Conservation (phyloP, 1,284 basidiomycete species). For the Malassezia pachydermatis region DNA sequence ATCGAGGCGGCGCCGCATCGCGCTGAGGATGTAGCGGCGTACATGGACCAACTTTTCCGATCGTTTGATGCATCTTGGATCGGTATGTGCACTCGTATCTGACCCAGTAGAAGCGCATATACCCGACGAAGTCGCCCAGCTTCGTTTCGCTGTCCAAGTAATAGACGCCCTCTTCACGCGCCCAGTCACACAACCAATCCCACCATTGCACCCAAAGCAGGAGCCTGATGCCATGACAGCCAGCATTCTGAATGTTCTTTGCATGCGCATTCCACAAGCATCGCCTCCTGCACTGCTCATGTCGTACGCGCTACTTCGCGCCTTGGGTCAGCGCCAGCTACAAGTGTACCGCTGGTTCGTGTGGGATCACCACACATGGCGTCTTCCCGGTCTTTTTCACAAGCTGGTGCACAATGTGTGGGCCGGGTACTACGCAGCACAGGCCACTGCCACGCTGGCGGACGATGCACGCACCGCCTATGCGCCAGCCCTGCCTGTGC, state of each 20-base stretch:
- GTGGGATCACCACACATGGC: neutral
- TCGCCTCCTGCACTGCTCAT: constrained; percentile 75
- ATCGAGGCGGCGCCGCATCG: neutral
- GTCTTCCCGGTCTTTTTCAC: constrained; percentile 27
- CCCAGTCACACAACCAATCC: no score
- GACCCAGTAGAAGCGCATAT: no score
- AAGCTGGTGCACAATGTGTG: constrained; percentile 43
- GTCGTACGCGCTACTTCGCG: constrained; percentile 63
- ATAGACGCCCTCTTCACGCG: no score
- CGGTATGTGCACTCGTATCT: no score
- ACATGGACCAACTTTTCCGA: no score
- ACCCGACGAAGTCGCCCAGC: no score
- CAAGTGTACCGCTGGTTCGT: constrained; percentile 17
- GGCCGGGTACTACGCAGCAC: constrained; percentile 41
- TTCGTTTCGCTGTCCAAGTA: no score
- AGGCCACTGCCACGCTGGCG: constrained; percentile 2
- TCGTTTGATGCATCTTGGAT: no score
- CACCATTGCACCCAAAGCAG: no score
- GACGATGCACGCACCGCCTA: neutral
- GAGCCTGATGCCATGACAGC: neutral
- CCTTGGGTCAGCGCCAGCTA: constrained; percentile 54
- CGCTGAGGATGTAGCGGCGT: neutral
- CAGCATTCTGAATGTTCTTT: constrained; percentile 2
- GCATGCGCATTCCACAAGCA: constrained; percentile 49
- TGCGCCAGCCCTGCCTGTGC: constrained; percentile 12